Percentiles rank a stretch among this genome's conserved stretches.
Evolutionary conservation across 805 yeast genomes (phyloP).

Genomic region (Candida sanyiensis): DNA sequence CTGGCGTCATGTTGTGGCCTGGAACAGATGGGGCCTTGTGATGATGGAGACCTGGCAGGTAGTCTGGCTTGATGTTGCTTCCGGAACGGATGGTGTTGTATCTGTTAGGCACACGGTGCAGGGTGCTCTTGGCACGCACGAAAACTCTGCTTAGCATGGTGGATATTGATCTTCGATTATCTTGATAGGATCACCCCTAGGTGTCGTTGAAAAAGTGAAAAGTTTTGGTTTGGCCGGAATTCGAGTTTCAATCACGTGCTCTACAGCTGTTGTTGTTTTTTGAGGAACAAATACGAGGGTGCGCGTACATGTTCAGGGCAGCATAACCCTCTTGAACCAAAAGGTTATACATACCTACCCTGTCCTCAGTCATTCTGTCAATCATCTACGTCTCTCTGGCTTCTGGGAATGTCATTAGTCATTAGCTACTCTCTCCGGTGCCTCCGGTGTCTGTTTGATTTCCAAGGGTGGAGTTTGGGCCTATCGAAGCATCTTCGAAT

Average conservation of each 20-base stretch:
- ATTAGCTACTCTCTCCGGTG: too few species aligned
- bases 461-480: too few species aligned
- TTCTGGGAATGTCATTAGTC: too few species aligned
- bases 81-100: conserved; percentile 62
- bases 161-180: neutral
- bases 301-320: neutral
- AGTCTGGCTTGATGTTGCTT: conserved; percentile 48
- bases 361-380: too few species aligned
- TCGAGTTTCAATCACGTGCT: neutral
- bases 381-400: too few species aligned
- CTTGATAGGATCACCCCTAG: too few species aligned
- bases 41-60: conserved; percentile 51
- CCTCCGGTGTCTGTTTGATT: too few species aligned
- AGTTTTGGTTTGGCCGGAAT: too few species aligned
- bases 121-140: conserved; percentile 6
- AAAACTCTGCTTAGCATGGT: conserved; percentile 1
- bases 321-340: too few species aligned
- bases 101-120: conserved; percentile 41
- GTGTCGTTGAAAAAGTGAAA: conserved; percentile 1
- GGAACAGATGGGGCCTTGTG: conserved; percentile 58
- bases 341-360: too few species aligned
- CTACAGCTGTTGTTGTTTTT: neutral
- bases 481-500: too few species aligned
- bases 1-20: conserved; percentile 53
- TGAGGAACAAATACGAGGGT: too few species aligned